Base-by-base conservation (phyloP, 169 alveolate species). In the Amoebophrya sp. region DNA sequence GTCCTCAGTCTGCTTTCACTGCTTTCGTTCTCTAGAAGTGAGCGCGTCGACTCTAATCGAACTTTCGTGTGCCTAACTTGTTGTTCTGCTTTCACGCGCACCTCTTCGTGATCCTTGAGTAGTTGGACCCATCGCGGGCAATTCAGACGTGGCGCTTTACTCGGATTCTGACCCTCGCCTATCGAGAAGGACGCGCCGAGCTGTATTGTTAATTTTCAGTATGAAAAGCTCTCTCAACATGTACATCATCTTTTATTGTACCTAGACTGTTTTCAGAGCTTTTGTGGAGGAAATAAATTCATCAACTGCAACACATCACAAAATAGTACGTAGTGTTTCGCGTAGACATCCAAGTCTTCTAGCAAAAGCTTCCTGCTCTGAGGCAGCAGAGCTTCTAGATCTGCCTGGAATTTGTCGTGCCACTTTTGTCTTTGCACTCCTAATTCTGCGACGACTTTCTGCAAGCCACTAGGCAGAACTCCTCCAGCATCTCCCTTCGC, bases 31-130 rank as follows among this genome's bases (percentile, higher is more conserved):
- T 65, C 83, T 36, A 65, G 83, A 6, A 65, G 83, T 10, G 36
- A 12, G 33, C 83, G 83, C 83, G 83, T 65, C 39, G 83, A 65
- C 33, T 65, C 83, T 36, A 65, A 36, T 0, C 83, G 83, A 1
- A 65, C 33, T 65, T 65, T 65, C 33, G 83, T 65, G 83, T 65
- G 83, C 26, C 83, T 29, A 10, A 65, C 83, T 36, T 65, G 83
- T 36, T 65, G 83, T 26, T 65, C 83, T 10, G 83, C 83, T 36
- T 65, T 65, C 33, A 65, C 83, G 38, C 83, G 83, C 83, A 65
- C 33, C 33, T 65, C 83, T 18, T 65, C 83, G 83, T 65, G 83
- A 36, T 65, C 83, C n/a, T 65, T 65, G 10, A 65, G 83, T 36
- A 65, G 26, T 36, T 65, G 83, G 38, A 65, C 83, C 39, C n/a